Base-by-base conservation (phyloP, 345 rosid genomes). In the rapeseed (Brassica napus) region DNA sequence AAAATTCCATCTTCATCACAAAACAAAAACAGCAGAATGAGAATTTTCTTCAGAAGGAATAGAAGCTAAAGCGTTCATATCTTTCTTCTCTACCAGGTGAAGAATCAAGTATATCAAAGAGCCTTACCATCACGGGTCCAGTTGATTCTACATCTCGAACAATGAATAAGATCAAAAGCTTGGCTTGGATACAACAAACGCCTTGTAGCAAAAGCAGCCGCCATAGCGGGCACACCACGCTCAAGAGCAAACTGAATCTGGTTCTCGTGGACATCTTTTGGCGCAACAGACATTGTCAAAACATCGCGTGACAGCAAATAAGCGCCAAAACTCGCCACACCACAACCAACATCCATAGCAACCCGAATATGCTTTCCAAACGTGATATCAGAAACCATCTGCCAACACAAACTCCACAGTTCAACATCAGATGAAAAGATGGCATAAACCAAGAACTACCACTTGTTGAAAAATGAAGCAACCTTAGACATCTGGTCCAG, bases 161-260 rank as follows among this genome's bases (percentile, higher is more conserved):
- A 93, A 86, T 96, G 98, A 62, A 96, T 92, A 81, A 93, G 79
- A 85, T 96, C 98, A 86, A 93, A 96, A 68, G 97, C 97, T 85
- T 96, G 98, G 83, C 99, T 96, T 35, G 98, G 97, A 83, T 83
- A 96, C 59, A 88, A 72, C 68, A 93, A 80, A 11, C 97, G 94
- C 61, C 70, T 91, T 39, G 97, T 96, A 35, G 94, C 97, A 87
- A 93, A 93, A 63, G 99, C 99, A 75, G 98, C 97, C n/a, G 82
- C 97, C 97, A 93, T 96, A 74, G 99, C 98, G 77, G 98, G 99
- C 42, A 93, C 99, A 79, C 98, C 98, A 68, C 98, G 97, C 82
- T 96, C 99, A 69, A 96, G 94, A 76, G 99, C 99, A 88, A 96
- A 96, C 31, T 96, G 99, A 84, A 96, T 96, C 79, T 96, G 99